phyloP scores from a whole-genome alignment of 1,284 basidiomycete genomes.

The Rhodotorula glutinis region DNA sequence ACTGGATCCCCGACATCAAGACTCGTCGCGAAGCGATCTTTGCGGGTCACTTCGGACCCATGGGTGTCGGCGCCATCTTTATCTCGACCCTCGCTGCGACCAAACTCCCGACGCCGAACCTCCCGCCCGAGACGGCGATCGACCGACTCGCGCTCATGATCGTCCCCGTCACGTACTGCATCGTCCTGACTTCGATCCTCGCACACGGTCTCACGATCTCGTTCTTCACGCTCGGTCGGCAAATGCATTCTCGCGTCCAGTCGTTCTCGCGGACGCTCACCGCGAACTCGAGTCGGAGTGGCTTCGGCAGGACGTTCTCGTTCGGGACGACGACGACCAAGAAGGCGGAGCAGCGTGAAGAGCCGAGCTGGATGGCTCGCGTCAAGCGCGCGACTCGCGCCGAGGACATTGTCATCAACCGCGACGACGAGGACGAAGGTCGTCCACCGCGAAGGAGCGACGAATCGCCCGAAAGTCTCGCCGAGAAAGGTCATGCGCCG shows the following conservation, averaged over 20 bases:
- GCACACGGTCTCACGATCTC: conserved; percentile 82
- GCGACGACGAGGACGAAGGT: conserved; percentile 54
- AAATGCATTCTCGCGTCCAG: conserved; percentile 80
- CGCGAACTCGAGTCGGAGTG: conserved; percentile 48
- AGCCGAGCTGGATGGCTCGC: conserved; percentile 72
- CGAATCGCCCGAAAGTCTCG: conserved; percentile 28
- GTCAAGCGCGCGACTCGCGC: conserved; percentile 63
- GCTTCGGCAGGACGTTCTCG: conserved; percentile 20
- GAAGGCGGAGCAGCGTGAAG: conserved; percentile 21
- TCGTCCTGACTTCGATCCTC: conserved; percentile 79
- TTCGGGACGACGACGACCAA: conserved; percentile 5
- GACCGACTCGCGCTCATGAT: conserved; percentile 69
- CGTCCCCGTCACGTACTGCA: conserved; percentile 84
- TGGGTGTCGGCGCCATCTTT: conserved; percentile 64
- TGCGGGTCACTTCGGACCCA: conserved; percentile 59
- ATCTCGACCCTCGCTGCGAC: conserved; percentile 62
- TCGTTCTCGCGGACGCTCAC: conserved; percentile 75
- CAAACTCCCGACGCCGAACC: conserved; percentile 60
- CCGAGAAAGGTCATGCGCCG: conserved; percentile 19
- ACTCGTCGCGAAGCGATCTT: conserved; percentile 78
- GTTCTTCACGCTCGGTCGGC: conserved; percentile 80
- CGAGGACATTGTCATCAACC: conserved; percentile 76
- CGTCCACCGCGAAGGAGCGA: conserved; percentile 13
- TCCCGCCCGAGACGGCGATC: conserved; percentile 60
- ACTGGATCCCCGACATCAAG: conserved; percentile 89